These are phyloP conservation scores for Candida jianshihensis DNA, from an alignment of 805 yeast species.

Conservation along the genomic window DNA sequence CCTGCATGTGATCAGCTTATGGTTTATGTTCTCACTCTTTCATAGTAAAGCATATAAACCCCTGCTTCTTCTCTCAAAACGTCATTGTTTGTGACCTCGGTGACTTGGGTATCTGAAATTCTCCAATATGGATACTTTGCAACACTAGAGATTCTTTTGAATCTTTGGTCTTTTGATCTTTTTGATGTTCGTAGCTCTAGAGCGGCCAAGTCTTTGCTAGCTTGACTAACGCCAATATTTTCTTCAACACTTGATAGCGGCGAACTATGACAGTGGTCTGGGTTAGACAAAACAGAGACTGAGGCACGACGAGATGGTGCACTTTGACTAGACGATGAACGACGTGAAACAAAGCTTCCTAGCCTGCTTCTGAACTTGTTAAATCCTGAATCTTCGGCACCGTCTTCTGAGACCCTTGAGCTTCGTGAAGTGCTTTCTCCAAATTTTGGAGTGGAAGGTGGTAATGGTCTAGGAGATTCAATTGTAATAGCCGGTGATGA, in stretches of 20 bases:
- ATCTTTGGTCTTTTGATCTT: conserved; percentile 22
- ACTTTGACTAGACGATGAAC: conserved; percentile 12
- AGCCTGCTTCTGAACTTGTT: conserved; percentile 19
- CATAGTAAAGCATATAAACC: conserved; percentile 85
- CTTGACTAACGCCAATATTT: neutral
- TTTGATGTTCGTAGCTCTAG: conserved; percentile 4
- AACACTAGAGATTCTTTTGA: conserved; percentile 50
- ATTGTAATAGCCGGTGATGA: too few relatives aligned
- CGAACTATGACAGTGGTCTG: neutral
- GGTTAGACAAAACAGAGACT: neutral
- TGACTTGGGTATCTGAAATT: conserved; percentile 67
- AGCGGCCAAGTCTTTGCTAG: conserved; percentile 3
- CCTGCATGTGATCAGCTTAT: too few relatives aligned
- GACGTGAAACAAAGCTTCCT: conserved; percentile 19
- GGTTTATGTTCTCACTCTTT: conserved; percentile 32
- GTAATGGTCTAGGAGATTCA: too few relatives aligned
- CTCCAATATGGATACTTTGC: conserved; percentile 72
- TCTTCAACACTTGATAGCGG: neutral
- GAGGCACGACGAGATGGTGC: conserved; percentile 13
- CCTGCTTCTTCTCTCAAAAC: conserved; percentile 65
- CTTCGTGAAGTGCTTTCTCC: conserved; percentile 13
- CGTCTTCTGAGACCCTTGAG: conserved; percentile 12
- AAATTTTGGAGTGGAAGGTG: conserved; percentile 2
- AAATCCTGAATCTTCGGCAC: conserved; percentile 13
- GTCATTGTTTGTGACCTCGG: conserved; percentile 51